Conservation (phyloP, 2,329 filamentous ascomycete species). For the Plenodomus biglobosus region DNA sequence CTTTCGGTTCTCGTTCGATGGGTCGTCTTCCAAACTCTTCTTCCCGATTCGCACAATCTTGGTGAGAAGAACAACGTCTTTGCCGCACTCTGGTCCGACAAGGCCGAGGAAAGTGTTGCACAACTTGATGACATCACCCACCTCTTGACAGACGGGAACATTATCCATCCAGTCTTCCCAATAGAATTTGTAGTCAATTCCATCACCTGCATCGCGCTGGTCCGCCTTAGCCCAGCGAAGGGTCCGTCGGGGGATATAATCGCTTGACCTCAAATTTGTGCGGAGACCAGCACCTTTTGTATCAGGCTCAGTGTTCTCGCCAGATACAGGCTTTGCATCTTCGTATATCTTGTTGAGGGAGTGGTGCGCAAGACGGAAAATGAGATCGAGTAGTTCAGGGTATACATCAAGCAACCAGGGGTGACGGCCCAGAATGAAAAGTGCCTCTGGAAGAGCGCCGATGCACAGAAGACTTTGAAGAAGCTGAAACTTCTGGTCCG, state of each 20-base stretch:
- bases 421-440: slow-evolving; percentile 89
- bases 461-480: slow-evolving; percentile 85
- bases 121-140: slow-evolving; percentile 87
- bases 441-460: slow-evolving; percentile 86
- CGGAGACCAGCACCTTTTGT: slow-evolving; percentile 49
- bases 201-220: slow-evolving; percentile 71
- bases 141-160: slow-evolving; percentile 82
- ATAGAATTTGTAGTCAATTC: slow-evolving; percentile 84
- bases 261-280: slow-evolving; percentile 62
- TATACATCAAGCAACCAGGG: slow-evolving; percentile 89
- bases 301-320: slow-evolving; percentile 45
- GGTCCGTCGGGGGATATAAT: slow-evolving; percentile 64
- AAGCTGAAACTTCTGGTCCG: slow-evolving; percentile 84
- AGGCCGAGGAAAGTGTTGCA: slow-evolving; percentile 82
- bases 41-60: slow-evolving; percentile 86
- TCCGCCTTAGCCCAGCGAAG: slow-evolving; percentile 86
- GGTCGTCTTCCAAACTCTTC: slow-evolving; percentile 70
- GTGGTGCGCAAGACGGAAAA: slow-evolving; percentile 83
- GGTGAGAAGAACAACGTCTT: slow-evolving; percentile 73
- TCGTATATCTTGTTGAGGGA: slow-evolving; percentile 76
- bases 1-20: slow-evolving; percentile 66
- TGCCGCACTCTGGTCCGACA: slow-evolving; percentile 85
- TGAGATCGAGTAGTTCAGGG: slow-evolving; percentile 74
- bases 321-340: slow-evolving; percentile 51
- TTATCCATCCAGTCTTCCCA: slow-evolving; percentile 98